Evolutionary conservation across 345 rosid species (phyloP), one percentile per base, ranked within the genome.

Genomic region (Mallotus nudiflorus): DNA sequence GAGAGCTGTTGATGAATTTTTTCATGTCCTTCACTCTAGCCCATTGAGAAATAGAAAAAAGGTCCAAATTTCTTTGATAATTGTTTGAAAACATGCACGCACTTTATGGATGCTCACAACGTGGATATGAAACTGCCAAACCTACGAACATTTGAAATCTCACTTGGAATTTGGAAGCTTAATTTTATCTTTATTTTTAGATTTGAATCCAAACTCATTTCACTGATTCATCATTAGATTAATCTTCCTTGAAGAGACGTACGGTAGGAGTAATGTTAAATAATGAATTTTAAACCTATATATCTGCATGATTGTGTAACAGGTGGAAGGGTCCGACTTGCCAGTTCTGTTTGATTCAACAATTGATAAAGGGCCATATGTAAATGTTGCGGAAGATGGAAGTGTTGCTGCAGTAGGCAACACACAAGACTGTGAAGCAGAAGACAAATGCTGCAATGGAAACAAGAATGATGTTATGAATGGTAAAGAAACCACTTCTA

Each of bases 1-100:
- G 58, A 76, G 85, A 64, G 85, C 83, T 37, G 79, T 79, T 33
- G 56, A 65, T 56, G 85, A 73, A 57, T 82, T 79, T 63, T 46
- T 79, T 33, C 55, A 51, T 18, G 75, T 63, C 51, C 44, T 82
- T 45, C 74, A 66, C 60, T 70, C 79, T 19, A 71, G 79, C 60
- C 58, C 81, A 20, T 68, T 40, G 9, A 71, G 46, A 45, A 65
- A 66, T 67, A 75, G 58, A 72, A n/a, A n/a, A n/a, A 64, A 58
- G 62, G 83, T 74, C 19, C 9, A 22, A 54, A 59, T 27, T 28
- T n/a, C 27, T 10, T 15, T 53, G 39, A 22, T 62, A 2, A 4
- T n/a, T n/a, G 46, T 12, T 42, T 12, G 9, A 12, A 42, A 42
- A 9, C 46, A 42, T 9, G 11, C 46, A 12, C 37, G 11, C 22